Base-by-base conservation (phyloP, 164 flowering plant species). In the Vitis riparia region DNA sequence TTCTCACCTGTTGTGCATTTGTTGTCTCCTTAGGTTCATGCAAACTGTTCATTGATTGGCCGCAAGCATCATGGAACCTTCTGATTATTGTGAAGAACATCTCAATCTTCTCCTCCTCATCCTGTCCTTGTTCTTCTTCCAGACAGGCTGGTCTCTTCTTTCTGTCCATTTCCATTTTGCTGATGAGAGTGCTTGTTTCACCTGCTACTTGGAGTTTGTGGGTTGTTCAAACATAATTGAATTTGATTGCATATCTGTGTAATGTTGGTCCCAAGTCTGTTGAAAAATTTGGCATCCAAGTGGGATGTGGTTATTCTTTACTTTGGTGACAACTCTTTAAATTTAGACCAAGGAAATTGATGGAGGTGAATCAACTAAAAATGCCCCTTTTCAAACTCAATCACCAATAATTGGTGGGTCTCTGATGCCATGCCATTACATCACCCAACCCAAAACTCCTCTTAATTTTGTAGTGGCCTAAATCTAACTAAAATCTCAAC, bases 271-370 rank as follows among this genome's bases (percentile, higher is more conserved):
- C 44, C 44, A 32, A 37, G 44, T 37, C 44, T 37, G 44, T 37
- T 37, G 44, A 37, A 37, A 37, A 37, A 37, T 3, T 37, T 37
- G 44, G 44, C 44, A 37, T 37, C 44, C 7, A 3, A 37, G 44
- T 37, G 44, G 44, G 44, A 3, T 3, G 7, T 37, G 44, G 44
- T 37, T 37, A 3, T 37, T 37, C 44, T 37, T 37, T 37, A 37
- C 7, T 37, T 37, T 37, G 44, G 44, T 37, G 44, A 37, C 17
- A 52, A 52, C n/a, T 51, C 68, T 65, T 65, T 52, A 65, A 51
- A 65, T 29, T 8, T 51, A 17, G 68, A 30, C 68, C 68, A 65
- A 4, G 51, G 48, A 23, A 15, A 1, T 0, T 51, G 49, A 23
- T 48, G 9, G 56, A 13, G 47, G 23, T 9, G 11, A 47, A 47